Conservation (phyloP, 2,329 filamentous ascomycete genomes). For the Epichloe glyceriae region DNA sequence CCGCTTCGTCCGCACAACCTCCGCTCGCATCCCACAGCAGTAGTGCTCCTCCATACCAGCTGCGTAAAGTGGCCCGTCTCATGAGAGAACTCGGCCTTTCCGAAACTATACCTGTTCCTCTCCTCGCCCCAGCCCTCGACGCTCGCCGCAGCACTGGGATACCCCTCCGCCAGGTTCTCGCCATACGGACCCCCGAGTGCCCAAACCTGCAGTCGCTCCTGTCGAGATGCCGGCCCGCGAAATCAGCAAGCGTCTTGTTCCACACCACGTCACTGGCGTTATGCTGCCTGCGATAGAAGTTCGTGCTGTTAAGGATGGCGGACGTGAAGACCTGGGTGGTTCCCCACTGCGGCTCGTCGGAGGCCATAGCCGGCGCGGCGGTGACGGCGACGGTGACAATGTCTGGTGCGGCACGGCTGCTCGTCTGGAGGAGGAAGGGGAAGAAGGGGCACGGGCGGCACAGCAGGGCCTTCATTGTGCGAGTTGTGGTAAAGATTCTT, state of each 20-base stretch:
- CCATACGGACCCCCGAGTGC: constrained; percentile 47
- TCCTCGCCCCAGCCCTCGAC: constrained; percentile 9
- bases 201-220: constrained; percentile 31
- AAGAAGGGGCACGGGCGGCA: background rate
- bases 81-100: background rate
- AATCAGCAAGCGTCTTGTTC: constrained; percentile 50
- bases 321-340: constrained; percentile 25
- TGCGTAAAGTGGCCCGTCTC: constrained; percentile 17
- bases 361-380: background rate
- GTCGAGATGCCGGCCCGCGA: constrained; percentile 37
- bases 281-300: constrained; percentile 51
- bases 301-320: constrained; percentile 52
- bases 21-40: constrained; percentile 14
- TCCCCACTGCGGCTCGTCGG: constrained; percentile 4
- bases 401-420: background rate
- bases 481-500: background rate
- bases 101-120: constrained; percentile 7
- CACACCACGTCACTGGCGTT: constrained; percentile 45
- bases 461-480: background rate
- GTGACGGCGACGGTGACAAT: constrained; percentile 3
- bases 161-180: constrained; percentile 5
- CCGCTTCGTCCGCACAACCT: constrained; percentile 25
- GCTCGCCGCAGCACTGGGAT: background rate
- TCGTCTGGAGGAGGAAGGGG: background rate
- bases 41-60: constrained; percentile 18